These are phyloP conservation scores for Geotrichum reessii DNA, from an alignment of 1,139 yeast genomes.

Conservation along the genomic window DNA sequence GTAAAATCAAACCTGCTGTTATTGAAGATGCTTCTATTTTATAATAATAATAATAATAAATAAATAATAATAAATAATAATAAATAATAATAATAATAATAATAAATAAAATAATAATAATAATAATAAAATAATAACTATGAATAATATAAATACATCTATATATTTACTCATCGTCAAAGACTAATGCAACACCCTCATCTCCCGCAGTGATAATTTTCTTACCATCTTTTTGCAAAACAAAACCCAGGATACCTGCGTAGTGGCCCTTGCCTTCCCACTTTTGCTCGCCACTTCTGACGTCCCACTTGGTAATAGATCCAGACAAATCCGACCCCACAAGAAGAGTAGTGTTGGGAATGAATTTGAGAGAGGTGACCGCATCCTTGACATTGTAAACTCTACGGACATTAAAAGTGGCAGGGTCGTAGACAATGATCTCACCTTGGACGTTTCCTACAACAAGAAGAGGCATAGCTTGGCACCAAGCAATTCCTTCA, in stretches of 20 bases:
- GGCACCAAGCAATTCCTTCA: constrained; percentile 83
- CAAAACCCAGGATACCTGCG: constrained; percentile 87
- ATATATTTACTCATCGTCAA: constrained; percentile 33
- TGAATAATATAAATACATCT: neutral
- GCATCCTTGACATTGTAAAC: constrained; percentile 69
- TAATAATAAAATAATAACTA: neutral
- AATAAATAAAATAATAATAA: no score
- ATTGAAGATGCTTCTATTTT: no score
- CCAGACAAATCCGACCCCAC: constrained; percentile 82
- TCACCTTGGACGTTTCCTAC: constrained; percentile 88
- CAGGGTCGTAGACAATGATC: constrained; percentile 70
- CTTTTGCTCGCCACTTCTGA: constrained; percentile 69
- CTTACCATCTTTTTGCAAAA: constrained; percentile 55
- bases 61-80: no score
- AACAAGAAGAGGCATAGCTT: constrained; percentile 60
- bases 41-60: no score
- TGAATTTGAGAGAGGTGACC: constrained; percentile 70
- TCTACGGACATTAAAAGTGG: constrained; percentile 80
- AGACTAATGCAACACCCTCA: constrained; percentile 86
- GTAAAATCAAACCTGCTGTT: no score
- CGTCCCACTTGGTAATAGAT: constrained; percentile 79
- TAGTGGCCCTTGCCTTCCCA: constrained; percentile 87
- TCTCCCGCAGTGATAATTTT: constrained; percentile 93
- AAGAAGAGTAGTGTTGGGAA: constrained; percentile 51
- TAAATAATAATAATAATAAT: no score